phyloP scores from a whole-genome alignment of 1,284 basidiomycete species.

The Rugosomyces carneus region DNA sequence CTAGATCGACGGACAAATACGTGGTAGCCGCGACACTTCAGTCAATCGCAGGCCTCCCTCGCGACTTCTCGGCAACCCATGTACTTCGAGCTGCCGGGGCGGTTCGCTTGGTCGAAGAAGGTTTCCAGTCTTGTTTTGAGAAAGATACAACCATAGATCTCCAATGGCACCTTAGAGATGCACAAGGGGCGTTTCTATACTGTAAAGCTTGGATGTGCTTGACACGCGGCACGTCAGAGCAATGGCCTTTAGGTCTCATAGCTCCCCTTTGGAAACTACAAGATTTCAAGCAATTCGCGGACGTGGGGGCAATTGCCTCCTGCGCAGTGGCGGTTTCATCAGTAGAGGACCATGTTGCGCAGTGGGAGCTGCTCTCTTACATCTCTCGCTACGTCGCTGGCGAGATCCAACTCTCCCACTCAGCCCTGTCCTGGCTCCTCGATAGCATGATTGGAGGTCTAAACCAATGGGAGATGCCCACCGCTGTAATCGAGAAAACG shows the following conservation, averaged over 20 bases:
- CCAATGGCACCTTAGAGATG: conserved; percentile 30
- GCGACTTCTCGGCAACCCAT: conserved; percentile 29
- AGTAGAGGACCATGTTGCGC: conserved; percentile 27
- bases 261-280: conserved; percentile 30
- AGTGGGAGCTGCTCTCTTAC: conserved; percentile 29
- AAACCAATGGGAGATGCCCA: conserved; percentile 30
- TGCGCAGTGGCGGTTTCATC: conserved; percentile 31
- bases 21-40: conserved; percentile 26
- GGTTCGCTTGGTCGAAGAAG: conserved; percentile 26
- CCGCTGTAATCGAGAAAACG: conserved; percentile 29
- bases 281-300: conserved; percentile 21
- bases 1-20: conserved; percentile 26
- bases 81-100: conserved; percentile 30
- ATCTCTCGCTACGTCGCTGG: conserved; percentile 24
- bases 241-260: conserved; percentile 30
- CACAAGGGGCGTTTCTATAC: conserved; percentile 27
- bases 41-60: conserved; percentile 32
- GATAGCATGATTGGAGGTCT: conserved; percentile 33
- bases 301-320: conserved; percentile 29
- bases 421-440: conserved; percentile 30
- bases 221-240: conserved; percentile 26
- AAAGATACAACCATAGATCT: conserved; percentile 29
- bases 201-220: conserved; percentile 35
- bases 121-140: conserved; percentile 31
- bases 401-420: conserved; percentile 24